Conservation (phyloP, 2,329 filamentous ascomycete species). For the Sporothrix brasiliensis region DNA sequence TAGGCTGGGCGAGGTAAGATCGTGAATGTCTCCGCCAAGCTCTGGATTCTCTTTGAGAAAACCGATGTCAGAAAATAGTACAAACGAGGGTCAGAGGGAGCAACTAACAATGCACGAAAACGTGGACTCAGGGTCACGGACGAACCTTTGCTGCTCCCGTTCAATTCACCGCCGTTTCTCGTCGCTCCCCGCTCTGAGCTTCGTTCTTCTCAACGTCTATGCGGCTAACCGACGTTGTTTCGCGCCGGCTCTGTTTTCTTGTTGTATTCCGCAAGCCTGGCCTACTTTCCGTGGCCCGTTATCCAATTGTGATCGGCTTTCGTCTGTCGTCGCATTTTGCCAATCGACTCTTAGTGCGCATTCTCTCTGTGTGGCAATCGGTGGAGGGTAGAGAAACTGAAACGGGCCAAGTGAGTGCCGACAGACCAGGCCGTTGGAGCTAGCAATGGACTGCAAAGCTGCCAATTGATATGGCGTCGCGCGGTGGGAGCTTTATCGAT, state of each 20-base stretch:
- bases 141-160: constrained; percentile 27
- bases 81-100: background rate
- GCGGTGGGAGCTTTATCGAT: background rate
- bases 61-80: no score
- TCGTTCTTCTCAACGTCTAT: background rate
- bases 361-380: background rate
- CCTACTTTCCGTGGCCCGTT: background rate
- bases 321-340: background rate
- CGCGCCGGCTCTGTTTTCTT: background rate
- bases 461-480: constrained; percentile 13
- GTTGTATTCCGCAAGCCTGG: background rate
- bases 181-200: background rate
- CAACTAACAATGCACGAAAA: constrained; percentile 9
- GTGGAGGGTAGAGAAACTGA: background rate
- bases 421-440: constrained; percentile 21
- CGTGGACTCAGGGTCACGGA: constrained; percentile 3
- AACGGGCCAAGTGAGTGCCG: constrained; percentile 5
- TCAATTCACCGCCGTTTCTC: constrained; percentile 17
- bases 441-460: constrained; percentile 24
- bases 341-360: background rate
- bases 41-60: no score
- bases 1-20: no score
- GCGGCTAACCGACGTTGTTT: background rate
- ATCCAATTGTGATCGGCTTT: background rate
- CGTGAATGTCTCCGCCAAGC: no score